phyloP scores from a whole-genome alignment of 768 basidiomycete genomes.

The Tricholoma hemisulphureum region DNA sequence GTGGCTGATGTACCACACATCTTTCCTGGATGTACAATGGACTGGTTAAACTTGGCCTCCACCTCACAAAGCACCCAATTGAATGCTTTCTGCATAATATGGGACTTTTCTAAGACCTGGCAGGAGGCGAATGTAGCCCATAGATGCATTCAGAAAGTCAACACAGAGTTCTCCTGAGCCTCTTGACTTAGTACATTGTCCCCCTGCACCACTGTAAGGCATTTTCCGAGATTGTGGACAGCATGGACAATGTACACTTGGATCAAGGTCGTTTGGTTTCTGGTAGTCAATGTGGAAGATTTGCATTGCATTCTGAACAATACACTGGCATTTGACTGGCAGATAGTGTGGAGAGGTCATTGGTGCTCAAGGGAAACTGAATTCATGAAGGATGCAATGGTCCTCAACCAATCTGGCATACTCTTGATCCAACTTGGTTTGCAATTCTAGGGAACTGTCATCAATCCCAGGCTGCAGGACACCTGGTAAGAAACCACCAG shows the following conservation, averaged over 20 bases:
- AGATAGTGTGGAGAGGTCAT: constrained; percentile 77
- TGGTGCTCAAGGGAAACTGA: constrained; percentile 81
- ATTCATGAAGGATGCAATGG: constrained; percentile 69
- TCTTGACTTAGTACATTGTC: constrained; percentile 70
- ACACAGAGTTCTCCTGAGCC: constrained; percentile 84
- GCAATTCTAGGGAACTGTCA: constrained; percentile 78
- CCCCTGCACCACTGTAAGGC: constrained; percentile 89
- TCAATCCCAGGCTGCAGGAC: constrained; percentile 87
- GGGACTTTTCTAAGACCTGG: constrained; percentile 83
- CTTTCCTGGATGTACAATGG: constrained; percentile 90
- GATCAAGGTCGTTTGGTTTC: constrained; percentile 90
- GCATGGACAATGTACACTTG: constrained; percentile 81
- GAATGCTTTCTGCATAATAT: constrained; percentile 89
- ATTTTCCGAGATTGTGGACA: constrained; percentile 71
- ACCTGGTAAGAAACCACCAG: constrained; percentile 75
- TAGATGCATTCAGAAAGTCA: constrained; percentile 92
- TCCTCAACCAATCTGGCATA: constrained; percentile 63
- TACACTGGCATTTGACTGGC: constrained; percentile 93
- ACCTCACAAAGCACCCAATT: constrained; percentile 98
- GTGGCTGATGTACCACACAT: constrained; percentile 99
- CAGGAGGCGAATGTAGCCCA: constrained; percentile 86
- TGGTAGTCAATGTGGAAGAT: constrained; percentile 97
- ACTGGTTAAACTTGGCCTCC: constrained; percentile 93
- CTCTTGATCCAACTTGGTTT: constrained; percentile 77
- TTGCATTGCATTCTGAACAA: constrained; percentile 92